phyloP scores from a whole-genome alignment of 495 filamentous ascomycete genomes.

The Paragyromitra xinjiangensis region DNA sequence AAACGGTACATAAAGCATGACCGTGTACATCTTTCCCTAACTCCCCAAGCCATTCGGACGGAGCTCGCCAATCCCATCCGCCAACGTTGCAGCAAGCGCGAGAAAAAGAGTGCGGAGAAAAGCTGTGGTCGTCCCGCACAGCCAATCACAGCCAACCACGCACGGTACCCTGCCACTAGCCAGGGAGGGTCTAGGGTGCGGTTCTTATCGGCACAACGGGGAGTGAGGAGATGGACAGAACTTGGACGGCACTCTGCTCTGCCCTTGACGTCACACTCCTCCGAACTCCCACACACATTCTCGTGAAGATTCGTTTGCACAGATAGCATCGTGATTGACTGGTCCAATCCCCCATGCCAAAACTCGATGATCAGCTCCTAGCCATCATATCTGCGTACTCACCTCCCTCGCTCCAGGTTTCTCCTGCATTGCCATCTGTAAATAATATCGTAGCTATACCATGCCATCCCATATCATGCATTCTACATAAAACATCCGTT shows the following conservation, averaged over 20 bases:
- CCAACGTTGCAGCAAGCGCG: conserved; percentile 26
- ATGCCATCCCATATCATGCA: background rate
- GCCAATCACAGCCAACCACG: conserved; percentile 48
- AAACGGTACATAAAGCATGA: conserved; percentile 4
- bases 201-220: conserved; percentile 30
- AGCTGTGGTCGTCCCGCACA: conserved; percentile 33
- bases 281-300: background rate
- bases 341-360: background rate
- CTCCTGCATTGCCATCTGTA: background rate
- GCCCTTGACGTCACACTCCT: background rate
- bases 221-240: background rate
- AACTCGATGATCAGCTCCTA: background rate
- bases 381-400: background rate
- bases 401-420: background rate
- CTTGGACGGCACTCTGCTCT: background rate
- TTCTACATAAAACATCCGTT: background rate
- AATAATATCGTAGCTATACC: background rate
- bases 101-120: conserved; percentile 33
- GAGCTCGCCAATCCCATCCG: conserved; percentile 21
- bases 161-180: conserved; percentile 41
- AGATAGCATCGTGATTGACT: background rate
- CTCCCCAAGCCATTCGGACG: background rate
- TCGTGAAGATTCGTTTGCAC: background rate
- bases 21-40: background rate
- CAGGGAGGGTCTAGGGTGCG: background rate